Evolutionary conservation across 257 asterid genomes (phyloP), one percentile per base, ranked within the genome.

Genomic region (Jasminum sambac): DNA sequence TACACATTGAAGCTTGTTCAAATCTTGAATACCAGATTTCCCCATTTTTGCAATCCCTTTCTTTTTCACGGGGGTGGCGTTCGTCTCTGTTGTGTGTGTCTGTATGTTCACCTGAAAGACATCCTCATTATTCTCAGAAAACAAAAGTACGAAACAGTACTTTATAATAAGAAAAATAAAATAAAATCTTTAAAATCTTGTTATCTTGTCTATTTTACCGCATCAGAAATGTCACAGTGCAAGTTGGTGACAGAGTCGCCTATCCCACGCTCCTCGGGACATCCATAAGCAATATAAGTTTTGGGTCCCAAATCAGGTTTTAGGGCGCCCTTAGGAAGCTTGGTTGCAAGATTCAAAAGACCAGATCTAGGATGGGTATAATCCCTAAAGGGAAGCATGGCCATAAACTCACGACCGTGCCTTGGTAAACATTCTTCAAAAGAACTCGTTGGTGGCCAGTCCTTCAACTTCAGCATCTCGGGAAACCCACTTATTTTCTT

Each of bases 301-400:
- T 92, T 92, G 1, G 98, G 96, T 11, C 98, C 98, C 84, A 89
- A 83, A 66, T 92, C 98, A 8, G 98, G 96, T 81, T 89, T 92
- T 63, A 81, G 46, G 30, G 90, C 87, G 25, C 84, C 78, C 25
- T 75, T 82, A 0, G 98, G 96, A 65, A 92, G 92, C 80, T 89
- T 92, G 23, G 95, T 85, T 46, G 94, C 96, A 43, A 92, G 88
- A 85, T 92, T 92, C 63, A 92, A 69, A 66, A 77, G 71, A 70
- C 96, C 96, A 8, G 81, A 75, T 74, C 26, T 59, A 46, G 96
- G 96, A 75, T 92, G 87, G 6, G 98, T 84, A 71, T 89, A 91
- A 68, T 91, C 96, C 38, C 81, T 67, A 74, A 86, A 89, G 17
- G 97, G 97, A 76, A 89, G 96, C 91, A 86, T 83, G 16, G 88